Evolutionary conservation across 805 yeast genomes (phyloP).

Genomic region (Grigorovia yakushimaensis): DNA sequence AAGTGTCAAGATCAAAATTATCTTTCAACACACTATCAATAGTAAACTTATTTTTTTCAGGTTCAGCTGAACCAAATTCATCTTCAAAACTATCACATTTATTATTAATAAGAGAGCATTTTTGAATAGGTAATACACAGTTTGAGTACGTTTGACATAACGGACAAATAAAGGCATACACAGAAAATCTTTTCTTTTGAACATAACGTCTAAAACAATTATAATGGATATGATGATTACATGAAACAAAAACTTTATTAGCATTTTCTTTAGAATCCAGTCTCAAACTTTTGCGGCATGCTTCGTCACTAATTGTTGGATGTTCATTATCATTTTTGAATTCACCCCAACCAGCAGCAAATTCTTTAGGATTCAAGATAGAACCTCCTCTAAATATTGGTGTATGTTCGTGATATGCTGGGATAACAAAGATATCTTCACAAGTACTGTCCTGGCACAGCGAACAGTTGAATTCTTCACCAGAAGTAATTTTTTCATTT

Average conservation of each 20-base stretch:
- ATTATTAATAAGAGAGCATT: slow-evolving; percentile 6
- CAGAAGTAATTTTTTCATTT: slow-evolving; percentile 23
- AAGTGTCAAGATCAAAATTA: slow-evolving; percentile 6
- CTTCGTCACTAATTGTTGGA: slow-evolving; percentile 14
- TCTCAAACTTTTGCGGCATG: slow-evolving; percentile 9
- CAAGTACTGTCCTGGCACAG: slow-evolving; percentile 48
- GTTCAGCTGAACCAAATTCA: not conserved
- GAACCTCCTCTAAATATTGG: slow-evolving; percentile 38
- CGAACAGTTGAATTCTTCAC: slow-evolving; percentile 38
- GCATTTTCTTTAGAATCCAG: slow-evolving; percentile 6
- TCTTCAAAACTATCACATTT: not conserved
- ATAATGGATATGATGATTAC: slow-evolving; percentile 91
- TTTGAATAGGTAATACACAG: slow-evolving; percentile 23
- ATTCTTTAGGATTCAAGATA: slow-evolving; percentile 22
- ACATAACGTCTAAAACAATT: slow-evolving; percentile 62
- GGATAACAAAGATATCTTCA: slow-evolving; percentile 47
- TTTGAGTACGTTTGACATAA: slow-evolving; percentile 68
- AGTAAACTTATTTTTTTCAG: not conserved
- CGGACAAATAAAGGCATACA: slow-evolving; percentile 80
- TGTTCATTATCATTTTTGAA: slow-evolving; percentile 21
- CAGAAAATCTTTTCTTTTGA: slow-evolving; percentile 48
- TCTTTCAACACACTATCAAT: not conserved
- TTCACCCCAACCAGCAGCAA: slow-evolving; percentile 22
- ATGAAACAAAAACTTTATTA: slow-evolving; percentile 52
- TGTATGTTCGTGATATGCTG: slow-evolving; percentile 39